Evolutionary conservation across 2,329 filamentous ascomycete genomes (phyloP), one percentile per base, ranked within the genome.

Genomic region (Cladosporium sp.): DNA sequence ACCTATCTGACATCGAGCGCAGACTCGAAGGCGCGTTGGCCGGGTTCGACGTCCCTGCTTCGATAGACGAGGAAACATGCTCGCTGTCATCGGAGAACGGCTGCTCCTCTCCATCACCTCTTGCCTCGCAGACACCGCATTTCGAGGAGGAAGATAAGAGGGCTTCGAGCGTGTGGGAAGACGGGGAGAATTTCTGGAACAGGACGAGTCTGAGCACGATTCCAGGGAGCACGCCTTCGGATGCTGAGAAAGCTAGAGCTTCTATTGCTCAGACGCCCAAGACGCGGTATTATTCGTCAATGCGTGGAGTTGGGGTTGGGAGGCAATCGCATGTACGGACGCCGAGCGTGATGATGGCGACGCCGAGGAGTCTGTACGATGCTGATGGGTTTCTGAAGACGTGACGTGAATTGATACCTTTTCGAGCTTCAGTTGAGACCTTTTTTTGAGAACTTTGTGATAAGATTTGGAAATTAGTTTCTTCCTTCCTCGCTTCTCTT

Each of bases 311-410:
- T 48, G 36, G 44, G 52, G 32, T 58, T 9, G 51, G 62, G 47
- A 60, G 58, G 47, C 49, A 53, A 20, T 19, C 40, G 51, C 19
- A 42, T 15, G 42, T 39, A 54, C 20, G 49, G 37, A 49, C 57
- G 24, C 24, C 17, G 19, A 47, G 55, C 32, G 42, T 57, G n/a
- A 49, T 57, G n/a, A 49, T 57, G 47, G 67, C 68, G n/a, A 78
- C 75, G 48, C 76, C 75, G 35, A 74, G 66, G 53, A 79, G 77
- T 66, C 63, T 79, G 61, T 80, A 80, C 64, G 77, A 79, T 64
- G 64, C 60, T n/a, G 65, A 70, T 53, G 72, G 72, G 12, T 73
- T 74, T 62, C 64, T 73, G 64, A 66, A 19, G 35, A 58, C 25
- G 20, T 50, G 22, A 22, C n/a, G n/a, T n/a, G n/a, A n/a, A n/a